These are phyloP conservation scores for Ormosia semicastrata DNA, from an alignment of 306 rosid genomes.

Conservation along the genomic window DNA sequence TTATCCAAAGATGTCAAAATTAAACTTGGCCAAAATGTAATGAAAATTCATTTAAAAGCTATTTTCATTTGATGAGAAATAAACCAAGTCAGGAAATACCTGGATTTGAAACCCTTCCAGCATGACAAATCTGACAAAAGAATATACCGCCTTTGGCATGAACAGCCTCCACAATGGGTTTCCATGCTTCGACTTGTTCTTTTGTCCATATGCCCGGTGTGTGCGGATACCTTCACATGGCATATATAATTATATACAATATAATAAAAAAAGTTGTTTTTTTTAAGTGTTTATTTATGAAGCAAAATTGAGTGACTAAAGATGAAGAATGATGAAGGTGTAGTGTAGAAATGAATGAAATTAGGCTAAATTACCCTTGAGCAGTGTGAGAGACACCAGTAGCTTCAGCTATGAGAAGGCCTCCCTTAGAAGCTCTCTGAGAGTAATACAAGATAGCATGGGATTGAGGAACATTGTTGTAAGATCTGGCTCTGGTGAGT, in stretches of 20 bases:
- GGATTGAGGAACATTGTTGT: not conserved
- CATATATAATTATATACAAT: no score
- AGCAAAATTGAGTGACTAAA: not conserved
- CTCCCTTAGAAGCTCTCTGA: not conserved
- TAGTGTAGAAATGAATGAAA: no score
- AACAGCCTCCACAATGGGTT: conserved; percentile 49
- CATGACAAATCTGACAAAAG: conserved; percentile 65
- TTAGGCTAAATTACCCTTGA: not conserved
- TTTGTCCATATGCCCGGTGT: conserved; percentile 53
- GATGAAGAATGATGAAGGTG: no score
- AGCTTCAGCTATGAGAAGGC: not conserved
- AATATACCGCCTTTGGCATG: conserved; percentile 56
- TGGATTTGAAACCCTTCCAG: conserved; percentile 39
- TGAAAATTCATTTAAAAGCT: not conserved
- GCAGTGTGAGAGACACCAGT: not conserved
- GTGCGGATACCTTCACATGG: conserved; percentile 29
- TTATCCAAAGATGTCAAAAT: not conserved
- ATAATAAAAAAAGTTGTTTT: no score
- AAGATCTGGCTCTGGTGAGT: not conserved
- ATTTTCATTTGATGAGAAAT: not conserved
- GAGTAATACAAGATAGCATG: not conserved
- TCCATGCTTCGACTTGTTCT: conserved; percentile 63
- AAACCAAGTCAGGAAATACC: not conserved
- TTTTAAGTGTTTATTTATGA: no score
- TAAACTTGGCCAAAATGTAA: no score